Evolutionary conservation across 768 basidiomycete species (phyloP), one percentile per base, ranked within the genome.

Genomic region (Rhodotorula toruloides): DNA sequence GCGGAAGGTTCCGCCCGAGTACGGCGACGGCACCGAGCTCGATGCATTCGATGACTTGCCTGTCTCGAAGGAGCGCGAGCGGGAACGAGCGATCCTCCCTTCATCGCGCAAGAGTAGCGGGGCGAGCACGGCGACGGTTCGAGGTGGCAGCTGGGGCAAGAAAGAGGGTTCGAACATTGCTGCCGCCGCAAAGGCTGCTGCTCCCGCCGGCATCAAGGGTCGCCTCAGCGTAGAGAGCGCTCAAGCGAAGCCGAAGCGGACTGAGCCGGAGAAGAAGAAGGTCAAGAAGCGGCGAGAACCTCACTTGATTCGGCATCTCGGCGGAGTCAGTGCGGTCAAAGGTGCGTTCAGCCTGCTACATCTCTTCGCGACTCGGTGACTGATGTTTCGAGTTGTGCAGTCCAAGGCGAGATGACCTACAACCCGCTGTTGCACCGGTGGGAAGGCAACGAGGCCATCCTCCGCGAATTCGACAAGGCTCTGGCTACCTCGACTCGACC

Each of bases 361-460:
- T 17, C 5, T 25, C 34, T 31, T 11, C 2, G 5, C n/a, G 5
- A 7, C 29, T 32, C 4, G 6, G 9, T 6, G 21, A 6, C 19
- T 14, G 37, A 13, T 10, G 16, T 13, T 17, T 19, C n/a, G 2
- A 5, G 29, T 48, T 21, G 16, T 7, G 11, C 74, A 94, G 94
- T 91, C 52, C 84, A 94, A 63, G 92, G 91, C 29, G 90, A 93
- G 60, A 99, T 99, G 94, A 89, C 85, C 74, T 99, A 91, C 90
- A 98, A 99, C 78, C 93, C 94, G 46, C 80, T 79, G 25, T 86
- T 85, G 4, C 83, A 89, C 22, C 87, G 90, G 42, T 99, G 94
- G 94, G 94, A 99, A 81, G 94, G 94, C 58, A 98, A 99, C 77
- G 94, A 99, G 70, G 86, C 88, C 64, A 84, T 85, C 22, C 82